phyloP scores from a whole-genome alignment of 2,329 filamentous ascomycete species.

The Cercospora nicotianae region DNA sequence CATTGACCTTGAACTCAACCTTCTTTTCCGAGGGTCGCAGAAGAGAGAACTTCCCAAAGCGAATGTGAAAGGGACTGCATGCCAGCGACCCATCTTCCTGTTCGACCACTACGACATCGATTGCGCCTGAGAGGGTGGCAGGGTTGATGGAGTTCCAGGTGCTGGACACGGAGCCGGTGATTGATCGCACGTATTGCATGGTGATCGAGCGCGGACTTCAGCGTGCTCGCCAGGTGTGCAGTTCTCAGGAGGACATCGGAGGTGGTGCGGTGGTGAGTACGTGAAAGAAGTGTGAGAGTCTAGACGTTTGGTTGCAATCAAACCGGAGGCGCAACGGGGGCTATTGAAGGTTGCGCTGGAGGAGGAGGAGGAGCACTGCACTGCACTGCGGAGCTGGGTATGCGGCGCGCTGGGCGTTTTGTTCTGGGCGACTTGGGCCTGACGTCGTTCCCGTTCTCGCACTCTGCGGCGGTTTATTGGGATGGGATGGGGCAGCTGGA shows the following conservation, averaged over 20 bases:
- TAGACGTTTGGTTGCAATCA: neutral
- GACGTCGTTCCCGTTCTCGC: constrained; percentile 7
- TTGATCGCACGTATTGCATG: constrained; percentile 98
- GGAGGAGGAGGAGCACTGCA: neutral
- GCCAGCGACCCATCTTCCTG: constrained; percentile 84
- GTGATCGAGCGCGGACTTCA: constrained; percentile 1
- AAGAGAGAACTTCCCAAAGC: constrained; percentile 97
- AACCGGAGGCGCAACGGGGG: neutral
- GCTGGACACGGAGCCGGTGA: constrained; percentile 93
- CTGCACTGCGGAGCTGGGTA: neutral
- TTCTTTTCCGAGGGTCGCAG: constrained; percentile 96
- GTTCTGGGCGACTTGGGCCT: neutral
- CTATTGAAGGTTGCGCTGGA: constrained; percentile 1
- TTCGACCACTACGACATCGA: constrained; percentile 98
- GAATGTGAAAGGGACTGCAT: constrained; percentile 97
- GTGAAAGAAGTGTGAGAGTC: neutral
- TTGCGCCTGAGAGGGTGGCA: constrained; percentile 92
- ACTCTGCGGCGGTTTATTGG: neutral
- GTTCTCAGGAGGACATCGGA: neutral
- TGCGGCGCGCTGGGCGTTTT: neutral
- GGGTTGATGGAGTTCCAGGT: constrained; percentile 99
- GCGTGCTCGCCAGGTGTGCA: neutral
- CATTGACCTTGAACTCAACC: constrained; percentile 96
- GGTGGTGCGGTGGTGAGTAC: neutral
- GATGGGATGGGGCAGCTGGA: neutral